Percentiles rank a stretch among this genome's conserved stretches.
Evolutionary conservation across 164 flowering plant genomes (phyloP).

Genomic region (Aristolochia contorta): DNA sequence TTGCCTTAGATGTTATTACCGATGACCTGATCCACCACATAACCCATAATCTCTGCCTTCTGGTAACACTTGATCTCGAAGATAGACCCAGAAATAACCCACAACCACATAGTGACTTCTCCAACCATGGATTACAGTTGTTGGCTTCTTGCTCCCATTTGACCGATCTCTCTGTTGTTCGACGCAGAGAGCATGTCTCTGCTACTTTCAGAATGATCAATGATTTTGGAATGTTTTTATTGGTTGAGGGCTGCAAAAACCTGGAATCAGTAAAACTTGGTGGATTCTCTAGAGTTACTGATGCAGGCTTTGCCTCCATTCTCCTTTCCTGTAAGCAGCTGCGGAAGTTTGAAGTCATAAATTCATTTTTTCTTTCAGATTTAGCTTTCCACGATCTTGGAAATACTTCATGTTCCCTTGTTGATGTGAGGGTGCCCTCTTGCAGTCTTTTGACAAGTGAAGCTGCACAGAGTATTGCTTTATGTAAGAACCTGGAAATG

Average conservation of each 20-base stretch:
- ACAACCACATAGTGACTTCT: conserved; percentile 20
- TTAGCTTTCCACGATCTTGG: conserved; percentile 28
- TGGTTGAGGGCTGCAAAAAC: conserved; percentile 28
- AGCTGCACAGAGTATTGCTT: conserved; percentile 22
- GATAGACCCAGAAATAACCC: conserved; percentile 28
- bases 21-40: conserved; percentile 25
- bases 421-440: conserved; percentile 24
- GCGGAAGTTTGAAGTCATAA: conserved; percentile 31
- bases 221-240: conserved; percentile 37
- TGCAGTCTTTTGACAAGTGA: conserved; percentile 38
- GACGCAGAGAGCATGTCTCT: conserved; percentile 16
- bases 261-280: conserved; percentile 31
- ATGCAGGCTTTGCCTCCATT: conserved; percentile 41
- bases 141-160: conserved; percentile 21
- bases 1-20: conserved; percentile 27
- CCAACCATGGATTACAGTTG: conserved; percentile 31
- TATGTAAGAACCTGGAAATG: conserved; percentile 22
- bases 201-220: conserved; percentile 28
- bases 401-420: conserved; percentile 19
- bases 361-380: conserved; percentile 27
- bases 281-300: conserved; percentile 43
- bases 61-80: conserved; percentile 33
- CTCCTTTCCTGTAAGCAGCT: conserved; percentile 26
- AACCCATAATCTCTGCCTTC: conserved; percentile 15
- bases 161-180: conserved; percentile 26